A percentile compares a stretch with the other conserved stretches of the same genome.
phyloP scores from a whole-genome alignment of 2,329 filamentous ascomycete species.

The Amesomyces nigricolor region DNA sequence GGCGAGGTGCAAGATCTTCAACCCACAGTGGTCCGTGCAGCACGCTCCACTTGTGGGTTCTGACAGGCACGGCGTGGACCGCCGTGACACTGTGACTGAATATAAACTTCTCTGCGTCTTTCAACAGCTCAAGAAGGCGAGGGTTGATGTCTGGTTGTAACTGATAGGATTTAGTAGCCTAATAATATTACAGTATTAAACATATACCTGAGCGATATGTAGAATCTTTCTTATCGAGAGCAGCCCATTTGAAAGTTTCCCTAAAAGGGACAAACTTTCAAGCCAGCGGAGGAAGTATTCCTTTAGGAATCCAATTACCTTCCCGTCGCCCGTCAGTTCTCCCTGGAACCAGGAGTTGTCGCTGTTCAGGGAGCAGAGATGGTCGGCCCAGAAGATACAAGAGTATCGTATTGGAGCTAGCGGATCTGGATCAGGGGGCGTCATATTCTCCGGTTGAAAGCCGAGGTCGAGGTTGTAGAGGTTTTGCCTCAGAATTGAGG shows the following conservation, averaged over 20 bases:
- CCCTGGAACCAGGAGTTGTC: neutral
- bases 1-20: no score
- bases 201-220: slow-evolving; percentile 9
- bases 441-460: slow-evolving; percentile 11
- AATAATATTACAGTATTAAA: neutral
- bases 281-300: slow-evolving; percentile 15
- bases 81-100: neutral
- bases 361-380: slow-evolving; percentile 9
- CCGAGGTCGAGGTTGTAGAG: neutral
- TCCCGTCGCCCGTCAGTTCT: slow-evolving; percentile 7
- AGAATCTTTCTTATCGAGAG: slow-evolving; percentile 13
- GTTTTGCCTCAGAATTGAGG: neutral
- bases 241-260: slow-evolving; percentile 4
- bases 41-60: no score
- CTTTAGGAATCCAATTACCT: slow-evolving; percentile 9
- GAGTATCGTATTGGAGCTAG: slow-evolving; percentile 16
- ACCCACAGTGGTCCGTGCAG: no score
- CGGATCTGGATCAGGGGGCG: slow-evolving; percentile 13
- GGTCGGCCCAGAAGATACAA: slow-evolving; percentile 12
- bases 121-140: neutral
- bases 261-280: slow-evolving; percentile 11
- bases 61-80: no score
- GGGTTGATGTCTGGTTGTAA: neutral
- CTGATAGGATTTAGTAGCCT: slow-evolving; percentile 10
- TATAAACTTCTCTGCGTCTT: slow-evolving; percentile 2